phyloP scores from a whole-genome alignment of 2,329 filamentous ascomycete species.

The Pezicula carpinea region DNA sequence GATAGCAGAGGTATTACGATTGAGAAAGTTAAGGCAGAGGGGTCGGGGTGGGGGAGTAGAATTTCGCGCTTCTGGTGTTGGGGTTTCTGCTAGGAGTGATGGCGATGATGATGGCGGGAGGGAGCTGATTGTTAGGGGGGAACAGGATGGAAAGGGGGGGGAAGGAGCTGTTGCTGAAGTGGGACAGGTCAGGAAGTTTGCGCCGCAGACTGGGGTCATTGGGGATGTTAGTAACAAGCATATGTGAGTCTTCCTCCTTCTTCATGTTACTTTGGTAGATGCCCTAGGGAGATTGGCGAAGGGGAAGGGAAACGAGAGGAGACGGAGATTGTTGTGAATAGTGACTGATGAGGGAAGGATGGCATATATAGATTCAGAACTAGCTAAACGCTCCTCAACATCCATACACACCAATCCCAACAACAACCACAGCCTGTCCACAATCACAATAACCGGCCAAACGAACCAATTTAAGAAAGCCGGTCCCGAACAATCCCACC shows the following conservation, averaged over 20 bases:
- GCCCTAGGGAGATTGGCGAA: slow-evolving; percentile 8
- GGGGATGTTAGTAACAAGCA: slow-evolving; percentile 64
- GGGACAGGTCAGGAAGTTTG: slow-evolving; percentile 50
- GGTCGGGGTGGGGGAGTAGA: slow-evolving; percentile 50
- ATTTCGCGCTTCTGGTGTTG: slow-evolving; percentile 36
- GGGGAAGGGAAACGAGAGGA: slow-evolving; percentile 9
- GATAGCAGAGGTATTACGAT: slow-evolving; percentile 46
- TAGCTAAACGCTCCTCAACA: slow-evolving; percentile 56
- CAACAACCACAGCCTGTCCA: neutral
- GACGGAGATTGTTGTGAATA: slow-evolving; percentile 6
- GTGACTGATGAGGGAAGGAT: slow-evolving; percentile 71
- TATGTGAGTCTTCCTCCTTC: slow-evolving; percentile 62
- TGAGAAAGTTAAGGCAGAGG: slow-evolving; percentile 46
- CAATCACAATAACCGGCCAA: neutral
- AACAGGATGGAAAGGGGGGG: slow-evolving; percentile 25
- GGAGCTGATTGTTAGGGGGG: neutral
- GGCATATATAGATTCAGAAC: slow-evolving; percentile 77
- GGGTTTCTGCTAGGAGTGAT: neutral
- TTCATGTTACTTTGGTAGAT: neutral
- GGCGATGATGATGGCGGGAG: slow-evolving; percentile 1
- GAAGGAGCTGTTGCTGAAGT: slow-evolving; percentile 4
- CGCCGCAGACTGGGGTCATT: slow-evolving; percentile 65
- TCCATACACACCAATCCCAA: slow-evolving; percentile 6
- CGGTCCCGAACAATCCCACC: slow-evolving; percentile 9
- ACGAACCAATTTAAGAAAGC: neutral